Conservation (phyloP, 1,139 yeast genomes). For the Yamadazyma buinensis region DNA sequence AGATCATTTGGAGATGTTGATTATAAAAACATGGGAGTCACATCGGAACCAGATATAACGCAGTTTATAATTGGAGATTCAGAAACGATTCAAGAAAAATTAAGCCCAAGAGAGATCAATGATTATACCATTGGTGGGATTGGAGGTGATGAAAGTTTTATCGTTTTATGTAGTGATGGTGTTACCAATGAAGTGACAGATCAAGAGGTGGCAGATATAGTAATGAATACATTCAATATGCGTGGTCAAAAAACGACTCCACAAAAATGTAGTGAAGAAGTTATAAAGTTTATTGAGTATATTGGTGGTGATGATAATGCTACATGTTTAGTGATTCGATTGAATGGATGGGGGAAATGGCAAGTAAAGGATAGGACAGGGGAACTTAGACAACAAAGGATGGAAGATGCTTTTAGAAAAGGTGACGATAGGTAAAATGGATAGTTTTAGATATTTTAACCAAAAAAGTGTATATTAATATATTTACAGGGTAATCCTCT, state of each 20-base stretch:
- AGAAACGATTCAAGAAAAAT: constrained; percentile 28
- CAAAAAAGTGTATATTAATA: neutral
- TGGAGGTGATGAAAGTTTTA: constrained; percentile 80
- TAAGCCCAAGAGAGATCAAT: constrained; percentile 36
- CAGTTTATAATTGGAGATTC: constrained; percentile 61
- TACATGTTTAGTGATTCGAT: constrained; percentile 74
- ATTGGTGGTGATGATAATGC: constrained; percentile 95
- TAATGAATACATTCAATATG: constrained; percentile 66
- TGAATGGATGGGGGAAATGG: constrained; percentile 95
- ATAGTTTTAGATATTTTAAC: no score
- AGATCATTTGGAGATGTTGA: constrained; percentile 86
- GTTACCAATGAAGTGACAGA: constrained; percentile 76
- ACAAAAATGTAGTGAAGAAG: constrained; percentile 80
- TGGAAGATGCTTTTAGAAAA: constrained; percentile 45
- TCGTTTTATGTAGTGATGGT: constrained; percentile 82
- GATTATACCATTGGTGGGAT: constrained; percentile 46
- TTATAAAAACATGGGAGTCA: constrained; percentile 78
- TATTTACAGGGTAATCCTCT: neutral
- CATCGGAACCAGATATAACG: constrained; percentile 87
- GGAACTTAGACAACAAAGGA: constrained; percentile 66
- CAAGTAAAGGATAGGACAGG: constrained; percentile 82
- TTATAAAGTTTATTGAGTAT: constrained; percentile 77
- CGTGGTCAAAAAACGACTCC: constrained; percentile 80
- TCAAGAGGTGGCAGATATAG: constrained; percentile 87
- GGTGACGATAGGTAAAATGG: constrained; percentile 16